phyloP scores from a whole-genome alignment of 345 rosid genomes.

The Anastatica hierochuntica region DNA sequence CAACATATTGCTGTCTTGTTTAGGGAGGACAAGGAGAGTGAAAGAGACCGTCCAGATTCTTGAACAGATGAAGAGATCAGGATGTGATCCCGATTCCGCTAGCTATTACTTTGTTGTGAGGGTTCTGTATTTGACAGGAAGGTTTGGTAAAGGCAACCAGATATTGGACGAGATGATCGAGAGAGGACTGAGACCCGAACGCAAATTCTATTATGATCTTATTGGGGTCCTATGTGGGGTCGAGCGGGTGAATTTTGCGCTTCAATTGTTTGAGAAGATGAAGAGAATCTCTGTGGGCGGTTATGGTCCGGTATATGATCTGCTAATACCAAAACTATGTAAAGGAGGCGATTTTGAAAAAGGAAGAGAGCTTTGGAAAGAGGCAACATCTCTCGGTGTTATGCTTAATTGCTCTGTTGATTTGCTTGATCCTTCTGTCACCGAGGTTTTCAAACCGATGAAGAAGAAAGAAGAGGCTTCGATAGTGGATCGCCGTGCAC shows the following conservation, averaged over 20 bases:
- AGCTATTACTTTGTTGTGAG: conserved; percentile 75
- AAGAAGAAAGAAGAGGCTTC: conserved; percentile 38
- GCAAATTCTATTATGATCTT: conserved; percentile 58
- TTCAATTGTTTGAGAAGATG: conserved; percentile 64
- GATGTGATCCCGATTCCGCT: conserved; percentile 54
- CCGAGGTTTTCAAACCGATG: conserved; percentile 47
- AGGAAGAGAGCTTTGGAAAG: conserved; percentile 74
- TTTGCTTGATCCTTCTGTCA: conserved; percentile 47
- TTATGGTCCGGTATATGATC: conserved; percentile 60
- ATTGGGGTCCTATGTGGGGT: conserved; percentile 80
- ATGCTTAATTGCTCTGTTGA: conserved; percentile 35
- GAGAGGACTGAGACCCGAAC: conserved; percentile 43
- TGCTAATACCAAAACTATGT: conserved; percentile 71
- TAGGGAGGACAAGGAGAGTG: conserved; percentile 69
- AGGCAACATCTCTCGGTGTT: conserved; percentile 41
- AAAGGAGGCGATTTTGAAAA: conserved; percentile 60
- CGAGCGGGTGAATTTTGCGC: conserved; percentile 54
- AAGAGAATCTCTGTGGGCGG: conserved; percentile 49
- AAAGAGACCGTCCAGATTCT: conserved; percentile 60
- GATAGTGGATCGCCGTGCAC: conserved; percentile 23
- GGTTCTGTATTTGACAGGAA: conserved; percentile 62
- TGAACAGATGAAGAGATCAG: conserved; percentile 53
- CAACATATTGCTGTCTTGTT: conserved; percentile 67
- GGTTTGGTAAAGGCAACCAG: conserved; percentile 74
- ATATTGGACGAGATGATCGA: conserved; percentile 69